Evolutionary conservation across 805 yeast species (phyloP), one percentile per base, ranked within the genome.

Genomic region (Saccharomycopsis sp.): DNA sequence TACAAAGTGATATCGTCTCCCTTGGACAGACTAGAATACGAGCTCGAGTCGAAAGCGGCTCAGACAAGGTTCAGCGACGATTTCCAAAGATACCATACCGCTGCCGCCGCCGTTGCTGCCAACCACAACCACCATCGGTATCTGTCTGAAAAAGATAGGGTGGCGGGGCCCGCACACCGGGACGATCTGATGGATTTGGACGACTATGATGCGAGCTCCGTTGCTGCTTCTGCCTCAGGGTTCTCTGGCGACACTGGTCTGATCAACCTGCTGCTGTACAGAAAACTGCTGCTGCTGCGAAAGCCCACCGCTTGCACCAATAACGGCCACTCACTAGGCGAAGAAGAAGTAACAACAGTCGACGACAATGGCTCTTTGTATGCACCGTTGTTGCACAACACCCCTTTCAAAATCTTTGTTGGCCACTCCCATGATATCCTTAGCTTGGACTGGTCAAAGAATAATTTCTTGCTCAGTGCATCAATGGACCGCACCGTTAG

Each of bases 381-480:
- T 51, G 94, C 94, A 0, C 89, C 95, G 0, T 84, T 88, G 1
- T 87, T 88, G 56, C 80, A 77, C 48, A 72, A 76, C 3, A 56
- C 54, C 8, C 95, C 96, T 0, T 55, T 67, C 12, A 66, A 73
- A 22, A 68, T 68, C 10, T 80, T 75, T 47, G 59, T 56, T 31
- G 92, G 83, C 13, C 96, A 89, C 58, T 58, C 71, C 1, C 72
- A 71, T 34, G 81, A 85, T 44, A 68, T 89, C 12, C 57, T 85
- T n/a, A 74, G 82, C 8, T 54, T 88, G 25, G 84, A 83, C 52
- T 88, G 96, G 96, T 80, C 94, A 38, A 80, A 79, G 51, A 87
- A 86, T 59, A 80, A 80, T 55, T 88, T 88, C 51, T 56, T 89
- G 22, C 56, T 86, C 1, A 69, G 92, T 0, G 78, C 92, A 3